Conservation (phyloP, 2,329 filamentous ascomycete species). For the Trichoderma aggressivum region DNA sequence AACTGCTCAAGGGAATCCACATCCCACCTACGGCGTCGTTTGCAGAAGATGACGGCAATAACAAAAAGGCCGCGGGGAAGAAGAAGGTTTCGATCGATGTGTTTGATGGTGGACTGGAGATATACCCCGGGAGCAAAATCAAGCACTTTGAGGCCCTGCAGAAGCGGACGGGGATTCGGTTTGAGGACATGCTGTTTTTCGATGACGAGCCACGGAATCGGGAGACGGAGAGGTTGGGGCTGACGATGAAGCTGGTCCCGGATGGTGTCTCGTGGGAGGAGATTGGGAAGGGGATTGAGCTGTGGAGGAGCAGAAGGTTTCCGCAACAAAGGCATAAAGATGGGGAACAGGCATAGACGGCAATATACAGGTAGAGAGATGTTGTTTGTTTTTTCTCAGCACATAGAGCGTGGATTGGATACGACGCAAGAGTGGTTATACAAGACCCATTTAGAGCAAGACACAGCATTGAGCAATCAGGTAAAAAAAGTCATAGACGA, state of each 20-base stretch:
- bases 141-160: slow-evolving; percentile 75
- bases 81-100: slow-evolving; percentile 48
- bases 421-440: not conserved
- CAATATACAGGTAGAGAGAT: not conserved
- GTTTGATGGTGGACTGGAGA: slow-evolving; percentile 61
- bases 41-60: not conserved
- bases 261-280: slow-evolving; percentile 76
- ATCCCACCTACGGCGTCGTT: slow-evolving; percentile 38
- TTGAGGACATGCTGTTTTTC: slow-evolving; percentile 90
- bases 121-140: slow-evolving; percentile 78
- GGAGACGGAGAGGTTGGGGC: slow-evolving; percentile 74
- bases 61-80: not conserved
- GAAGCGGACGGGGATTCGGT: slow-evolving; percentile 66
- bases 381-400: not conserved
- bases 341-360: not conserved
- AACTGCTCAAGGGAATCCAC: slow-evolving; percentile 74
- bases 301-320: slow-evolving; percentile 72
- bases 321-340: not conserved
- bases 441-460: not conserved
- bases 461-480: not conserved
- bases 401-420: not conserved
- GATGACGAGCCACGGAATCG: slow-evolving; percentile 86
- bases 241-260: slow-evolving; percentile 77
- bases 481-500: not conserved
- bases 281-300: slow-evolving; percentile 72